Evolutionary conservation across 1,139 yeast genomes (phyloP), one percentile per base, ranked within the genome.

Genomic region (Eremothecium sinecaudum): DNA sequence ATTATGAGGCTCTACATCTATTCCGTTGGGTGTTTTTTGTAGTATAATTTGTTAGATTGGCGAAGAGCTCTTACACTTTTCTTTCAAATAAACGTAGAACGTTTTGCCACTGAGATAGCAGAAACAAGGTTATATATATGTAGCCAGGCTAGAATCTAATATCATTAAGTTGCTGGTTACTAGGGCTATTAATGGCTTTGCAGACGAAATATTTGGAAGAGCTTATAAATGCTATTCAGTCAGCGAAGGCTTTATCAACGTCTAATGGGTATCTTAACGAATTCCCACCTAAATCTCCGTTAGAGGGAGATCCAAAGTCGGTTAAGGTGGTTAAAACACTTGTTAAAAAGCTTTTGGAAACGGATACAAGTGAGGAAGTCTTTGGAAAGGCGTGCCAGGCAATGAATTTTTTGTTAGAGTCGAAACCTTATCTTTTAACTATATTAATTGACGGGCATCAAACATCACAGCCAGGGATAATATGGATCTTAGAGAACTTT

Each of bases 181-280:
- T n/a, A n/a, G n/a, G n/a, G n/a, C n/a, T n/a, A n/a, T n/a, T n/a
- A n/a, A 27, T 27, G 30, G 30, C 14, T 14, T 16, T 13, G 10
- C 30, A 50, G 27, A 41, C 46, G 22, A 45, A 45, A 32, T 54
- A 53, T 34, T 32, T 54, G 18, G 56, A 53, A 33, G 59, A 54
- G 30, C 36, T 54, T 22, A 46, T 47, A 16, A 31, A 41, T 24
- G 56, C 57, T 10, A 45, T 53, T 14, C 44, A 39, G 27, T 52
- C 44, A 13, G 45, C 47, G 8, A 31, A 44, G 8, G 19, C 38
- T 13, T 31, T 18, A 11, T 5, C 25, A 6, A 12, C 25, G 14
- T 16, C 13, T 18, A 21, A 19, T 11, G 23, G 26, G 9, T 18
- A 15, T 11, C 14, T 17, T 19, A n/a, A 24, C 14, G 32, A 20